Conservation (phyloP, 2,329 filamentous ascomycete species). For the Xylaria sp. region DNA sequence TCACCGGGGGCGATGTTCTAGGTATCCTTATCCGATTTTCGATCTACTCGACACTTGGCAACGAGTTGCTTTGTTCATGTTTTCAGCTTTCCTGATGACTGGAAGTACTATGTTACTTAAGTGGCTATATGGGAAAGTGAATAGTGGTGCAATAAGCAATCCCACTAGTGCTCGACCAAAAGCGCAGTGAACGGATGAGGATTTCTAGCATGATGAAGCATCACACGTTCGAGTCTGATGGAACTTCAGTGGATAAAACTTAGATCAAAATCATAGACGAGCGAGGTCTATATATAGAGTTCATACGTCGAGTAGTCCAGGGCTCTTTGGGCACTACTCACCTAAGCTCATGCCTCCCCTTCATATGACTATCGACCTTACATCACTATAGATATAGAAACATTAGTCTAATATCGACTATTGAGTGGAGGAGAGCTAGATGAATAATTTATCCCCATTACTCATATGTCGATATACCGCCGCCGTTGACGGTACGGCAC, state of each 20-base stretch:
- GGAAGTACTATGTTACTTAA: constrained; percentile 75
- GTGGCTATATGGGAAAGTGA: constrained; percentile 74
- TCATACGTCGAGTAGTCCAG: background rate
- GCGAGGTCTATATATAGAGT: background rate
- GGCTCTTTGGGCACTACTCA: background rate
- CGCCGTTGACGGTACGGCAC: background rate
- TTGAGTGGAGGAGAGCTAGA: background rate
- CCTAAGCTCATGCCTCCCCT: background rate
- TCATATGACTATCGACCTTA: background rate
- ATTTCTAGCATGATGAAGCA: background rate
- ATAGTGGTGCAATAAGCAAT: constrained; percentile 58
- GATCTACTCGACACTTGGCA: constrained; percentile 72
- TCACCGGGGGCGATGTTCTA: constrained; percentile 46
- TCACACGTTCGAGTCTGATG: background rate
- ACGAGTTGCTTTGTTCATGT: constrained; percentile 74
- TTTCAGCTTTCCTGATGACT: constrained; percentile 78
- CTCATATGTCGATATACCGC: background rate
- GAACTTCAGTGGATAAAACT: background rate
- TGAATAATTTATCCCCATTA: background rate
- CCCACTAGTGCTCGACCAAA: constrained; percentile 39
- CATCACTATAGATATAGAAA: background rate
- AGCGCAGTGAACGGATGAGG: constrained; percentile 30
- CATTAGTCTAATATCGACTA: background rate
- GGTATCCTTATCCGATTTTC: constrained; percentile 91
- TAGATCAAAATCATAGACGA: background rate